Conservation (phyloP, 805 yeast species). For the Ogataea populi-albae region DNA sequence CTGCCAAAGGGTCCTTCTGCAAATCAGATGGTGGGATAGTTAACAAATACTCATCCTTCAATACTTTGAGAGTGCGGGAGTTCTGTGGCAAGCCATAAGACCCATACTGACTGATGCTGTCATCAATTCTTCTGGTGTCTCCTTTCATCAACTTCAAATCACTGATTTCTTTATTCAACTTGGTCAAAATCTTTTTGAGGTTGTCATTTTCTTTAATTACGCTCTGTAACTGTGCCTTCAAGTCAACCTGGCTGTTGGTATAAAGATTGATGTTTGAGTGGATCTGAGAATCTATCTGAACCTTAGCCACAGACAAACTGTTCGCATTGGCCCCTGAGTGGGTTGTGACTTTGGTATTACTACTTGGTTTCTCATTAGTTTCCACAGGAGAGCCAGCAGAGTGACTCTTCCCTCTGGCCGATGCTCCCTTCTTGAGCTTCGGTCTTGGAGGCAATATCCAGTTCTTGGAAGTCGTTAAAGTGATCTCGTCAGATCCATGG, state of each 20-base stretch:
- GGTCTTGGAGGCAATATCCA: constrained; percentile 62
- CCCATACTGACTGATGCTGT: background rate
- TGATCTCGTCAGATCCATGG: constrained; percentile 30
- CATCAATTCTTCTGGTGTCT: constrained; percentile 11
- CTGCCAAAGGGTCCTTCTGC: constrained; percentile 3
- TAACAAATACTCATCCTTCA: constrained; percentile 1
- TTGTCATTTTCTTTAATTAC: constrained; percentile 44
- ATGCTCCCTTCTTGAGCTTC: constrained; percentile 26
- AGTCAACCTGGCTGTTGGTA: constrained; percentile 30
- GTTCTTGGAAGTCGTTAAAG: constrained; percentile 34
- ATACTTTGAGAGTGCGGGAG: background rate
- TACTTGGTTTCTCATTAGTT: constrained; percentile 5
- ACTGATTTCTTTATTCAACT: constrained; percentile 40
- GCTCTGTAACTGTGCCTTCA: constrained; percentile 38
- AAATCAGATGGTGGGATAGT: constrained; percentile 4
- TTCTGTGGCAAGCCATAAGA: background rate
- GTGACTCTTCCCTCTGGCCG: constrained; percentile 7
- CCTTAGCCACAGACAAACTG: constrained; percentile 15
- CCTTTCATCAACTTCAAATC: constrained; percentile 26
- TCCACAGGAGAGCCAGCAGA: constrained; percentile 2
- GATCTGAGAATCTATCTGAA: constrained; percentile 32
- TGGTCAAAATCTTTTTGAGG: constrained; percentile 38
- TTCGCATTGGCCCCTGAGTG: constrained; percentile 6
- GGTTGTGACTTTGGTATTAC: constrained; percentile 1
- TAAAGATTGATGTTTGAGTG: constrained; percentile 35